Conservation (phyloP, 345 rosid species). For the Moricandia arvensis region DNA sequence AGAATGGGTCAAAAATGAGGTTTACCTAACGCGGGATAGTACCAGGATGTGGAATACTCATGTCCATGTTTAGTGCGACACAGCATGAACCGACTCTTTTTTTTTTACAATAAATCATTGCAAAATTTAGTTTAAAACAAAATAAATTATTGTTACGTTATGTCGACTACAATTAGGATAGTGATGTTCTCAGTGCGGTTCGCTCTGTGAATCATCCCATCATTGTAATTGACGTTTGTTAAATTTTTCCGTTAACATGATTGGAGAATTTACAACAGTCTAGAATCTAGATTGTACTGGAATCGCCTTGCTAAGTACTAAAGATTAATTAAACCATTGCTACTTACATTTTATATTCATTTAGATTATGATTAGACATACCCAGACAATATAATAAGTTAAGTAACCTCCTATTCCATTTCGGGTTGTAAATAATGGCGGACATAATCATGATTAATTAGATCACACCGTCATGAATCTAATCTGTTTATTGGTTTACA, state of each 20-base stretch:
- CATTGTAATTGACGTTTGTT: slow-evolving; percentile 19
- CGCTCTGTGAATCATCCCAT: slow-evolving; percentile 10
- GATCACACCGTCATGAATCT: neutral
- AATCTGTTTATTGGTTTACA: slow-evolving; percentile 8
- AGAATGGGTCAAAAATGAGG: slow-evolving; percentile 11
- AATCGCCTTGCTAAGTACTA: neutral
- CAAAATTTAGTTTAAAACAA: neutral
- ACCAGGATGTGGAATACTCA: slow-evolving; percentile 38
- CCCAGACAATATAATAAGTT: neutral
- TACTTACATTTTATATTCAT: neutral
- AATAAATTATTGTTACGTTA: slow-evolving; percentile 6
- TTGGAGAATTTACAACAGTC: slow-evolving; percentile 19
- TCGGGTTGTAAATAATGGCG: neutral
- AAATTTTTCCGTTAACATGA: neutral
- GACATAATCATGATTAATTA: slow-evolving; percentile 14
- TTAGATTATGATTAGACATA: slow-evolving; percentile 1
- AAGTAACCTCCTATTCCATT: neutral
- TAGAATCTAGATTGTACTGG: slow-evolving; percentile 20
- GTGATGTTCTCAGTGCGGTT: slow-evolving; percentile 22
- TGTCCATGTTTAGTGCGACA: slow-evolving; percentile 51
- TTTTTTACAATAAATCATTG: slow-evolving; percentile 6
- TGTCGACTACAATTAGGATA: slow-evolving; percentile 21
- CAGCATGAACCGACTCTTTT: slow-evolving; percentile 21
- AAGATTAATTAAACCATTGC: neutral
- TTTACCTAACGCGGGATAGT: slow-evolving; percentile 18